phyloP scores from a whole-genome alignment of 345 rosid species.

The Turnera subulata region DNA sequence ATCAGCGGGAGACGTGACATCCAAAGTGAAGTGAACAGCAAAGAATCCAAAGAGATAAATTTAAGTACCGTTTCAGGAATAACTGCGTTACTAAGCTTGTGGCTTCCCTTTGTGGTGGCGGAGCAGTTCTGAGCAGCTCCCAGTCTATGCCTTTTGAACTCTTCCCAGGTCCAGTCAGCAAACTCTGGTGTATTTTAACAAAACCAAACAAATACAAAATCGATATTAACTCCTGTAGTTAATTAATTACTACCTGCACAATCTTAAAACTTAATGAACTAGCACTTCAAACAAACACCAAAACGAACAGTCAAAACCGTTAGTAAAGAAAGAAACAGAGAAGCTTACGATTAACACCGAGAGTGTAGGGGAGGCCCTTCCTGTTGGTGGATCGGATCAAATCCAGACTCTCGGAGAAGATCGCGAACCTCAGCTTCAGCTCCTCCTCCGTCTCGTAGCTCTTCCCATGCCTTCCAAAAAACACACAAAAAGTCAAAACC shows the following conservation, averaged over 20 bases:
- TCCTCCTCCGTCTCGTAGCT: slow-evolving; percentile 62
- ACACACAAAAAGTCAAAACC: not conserved
- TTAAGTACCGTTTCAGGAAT: slow-evolving; percentile 55
- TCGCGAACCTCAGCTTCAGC: slow-evolving; percentile 60
- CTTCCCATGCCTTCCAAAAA: slow-evolving; percentile 57
- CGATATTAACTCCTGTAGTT: not conserved
- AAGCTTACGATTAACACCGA: slow-evolving; percentile 64
- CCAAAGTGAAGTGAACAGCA: no score
- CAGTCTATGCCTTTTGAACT: slow-evolving; percentile 69
- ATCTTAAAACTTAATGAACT: no score
- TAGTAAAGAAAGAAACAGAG: not conserved
- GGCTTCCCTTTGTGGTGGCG: slow-evolving; percentile 74
- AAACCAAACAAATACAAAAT: not conserved
- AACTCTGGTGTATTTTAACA: slow-evolving; percentile 42
- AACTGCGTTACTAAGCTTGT: slow-evolving; percentile 55
- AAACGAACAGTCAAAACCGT: not conserved
- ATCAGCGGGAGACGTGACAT: no score
- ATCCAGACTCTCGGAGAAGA: slow-evolving; percentile 68
- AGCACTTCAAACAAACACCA: no score
- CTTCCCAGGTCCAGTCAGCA: slow-evolving; percentile 95
- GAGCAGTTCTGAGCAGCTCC: slow-evolving; percentile 99
- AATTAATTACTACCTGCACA: not conserved
- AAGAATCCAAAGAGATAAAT: not conserved
- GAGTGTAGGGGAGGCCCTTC: slow-evolving; percentile 60
- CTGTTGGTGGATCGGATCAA: slow-evolving; percentile 72